Conservation (phyloP, 2,329 filamentous ascomycete species). For the Phialophora expanda region DNA sequence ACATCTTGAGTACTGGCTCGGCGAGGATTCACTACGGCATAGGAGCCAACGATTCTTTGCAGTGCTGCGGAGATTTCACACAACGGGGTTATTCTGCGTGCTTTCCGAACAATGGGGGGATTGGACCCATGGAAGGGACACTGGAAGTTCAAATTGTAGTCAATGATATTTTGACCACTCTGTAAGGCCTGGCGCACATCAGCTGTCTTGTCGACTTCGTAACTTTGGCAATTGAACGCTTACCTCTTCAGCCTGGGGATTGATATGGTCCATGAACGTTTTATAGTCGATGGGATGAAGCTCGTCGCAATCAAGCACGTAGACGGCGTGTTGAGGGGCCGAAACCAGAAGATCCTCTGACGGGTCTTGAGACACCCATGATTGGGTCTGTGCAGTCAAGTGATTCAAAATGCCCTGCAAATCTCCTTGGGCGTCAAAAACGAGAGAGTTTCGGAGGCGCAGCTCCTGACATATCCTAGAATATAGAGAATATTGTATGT, state of each 20-base stretch:
- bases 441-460: neutral
- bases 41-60: neutral
- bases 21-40: neutral
- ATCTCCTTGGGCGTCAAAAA: neutral
- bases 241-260: slow-evolving; percentile 1
- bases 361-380: neutral
- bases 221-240: neutral
- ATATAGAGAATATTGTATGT: neutral
- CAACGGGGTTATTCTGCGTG: slow-evolving; percentile 7
- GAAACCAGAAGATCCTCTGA: neutral
- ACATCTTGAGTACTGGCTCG: neutral
- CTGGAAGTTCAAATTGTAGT: neutral
- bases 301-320: slow-evolving; percentile 6
- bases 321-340: neutral
- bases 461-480: neutral
- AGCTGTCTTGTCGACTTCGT: neutral
- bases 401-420: neutral
- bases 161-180: neutral
- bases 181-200: neutral
- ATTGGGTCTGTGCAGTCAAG: slow-evolving; percentile 3
- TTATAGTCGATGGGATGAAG: slow-evolving; percentile 9
- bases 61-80: neutral
- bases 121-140: neutral
- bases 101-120: neutral
- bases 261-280: neutral